A percentile compares a stretch with the other conserved stretches of the same genome.
Conservation (phyloP, 106 monocot species). For the Posidonia australis region DNA sequence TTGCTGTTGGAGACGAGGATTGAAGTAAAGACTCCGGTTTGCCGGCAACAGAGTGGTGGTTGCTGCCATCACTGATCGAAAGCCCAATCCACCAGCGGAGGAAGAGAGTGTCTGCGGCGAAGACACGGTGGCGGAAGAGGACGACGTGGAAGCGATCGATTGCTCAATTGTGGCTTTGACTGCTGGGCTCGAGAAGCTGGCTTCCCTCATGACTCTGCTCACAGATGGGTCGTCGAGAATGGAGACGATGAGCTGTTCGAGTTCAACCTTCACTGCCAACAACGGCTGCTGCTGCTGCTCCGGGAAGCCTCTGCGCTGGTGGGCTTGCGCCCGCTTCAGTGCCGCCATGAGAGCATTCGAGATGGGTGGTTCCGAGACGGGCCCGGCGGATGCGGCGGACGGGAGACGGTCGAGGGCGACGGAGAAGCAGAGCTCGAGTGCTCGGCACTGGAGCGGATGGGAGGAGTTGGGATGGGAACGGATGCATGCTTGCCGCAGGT, state of each 20-base stretch:
- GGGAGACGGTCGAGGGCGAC: constrained; percentile 85
- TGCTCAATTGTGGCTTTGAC: constrained; percentile 62
- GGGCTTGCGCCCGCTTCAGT: constrained; percentile 83
- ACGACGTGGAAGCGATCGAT: constrained; percentile 32
- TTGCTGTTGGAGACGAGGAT: constrained; percentile 12
- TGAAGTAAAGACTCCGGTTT: constrained; percentile 13
- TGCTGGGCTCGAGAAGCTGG: constrained; percentile 59
- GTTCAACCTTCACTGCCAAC: constrained; percentile 73
- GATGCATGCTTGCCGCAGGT: constrained; percentile 62
- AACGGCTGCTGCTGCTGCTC: constrained; percentile 80
- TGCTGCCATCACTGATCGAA: not conserved
- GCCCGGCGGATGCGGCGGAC: not conserved
- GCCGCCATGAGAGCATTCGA: constrained; percentile 89
- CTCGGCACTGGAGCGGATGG: constrained; percentile 79
- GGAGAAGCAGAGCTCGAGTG: constrained; percentile 92
- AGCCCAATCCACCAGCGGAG: constrained; percentile 8
- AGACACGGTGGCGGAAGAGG: not conserved
- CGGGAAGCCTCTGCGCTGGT: constrained; percentile 61
- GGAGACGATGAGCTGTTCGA: constrained; percentile 59
- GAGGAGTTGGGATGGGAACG: constrained; percentile 49
- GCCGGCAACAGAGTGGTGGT: constrained; percentile 1
- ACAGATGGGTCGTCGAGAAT: constrained; percentile 87
- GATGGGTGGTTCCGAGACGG: constrained; percentile 30
- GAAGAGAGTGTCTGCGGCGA: not conserved
- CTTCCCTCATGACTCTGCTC: constrained; percentile 84